Evolutionary conservation across 345 rosid genomes (phyloP), one percentile per base, ranked within the genome.

Genomic region (Ricinus communis): DNA sequence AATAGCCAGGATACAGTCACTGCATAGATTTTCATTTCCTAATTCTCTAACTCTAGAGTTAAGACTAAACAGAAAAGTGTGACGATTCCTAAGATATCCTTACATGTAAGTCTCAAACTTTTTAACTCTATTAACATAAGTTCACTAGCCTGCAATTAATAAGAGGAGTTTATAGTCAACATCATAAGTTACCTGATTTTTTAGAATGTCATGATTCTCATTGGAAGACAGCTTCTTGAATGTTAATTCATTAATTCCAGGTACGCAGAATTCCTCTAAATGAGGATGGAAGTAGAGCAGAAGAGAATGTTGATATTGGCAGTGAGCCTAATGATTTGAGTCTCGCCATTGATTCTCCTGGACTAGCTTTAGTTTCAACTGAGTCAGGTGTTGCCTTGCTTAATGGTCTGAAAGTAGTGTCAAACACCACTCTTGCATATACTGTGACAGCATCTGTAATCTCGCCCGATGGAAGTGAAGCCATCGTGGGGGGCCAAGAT

Each of bases 381-480:
- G 97, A 91, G 61, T 86, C 92, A 14, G 96, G 97, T 62, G 91
- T 85, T 76, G 95, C 80, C 69, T 71, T 94, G 82, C 88, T 94
- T 75, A 84, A 72, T 30, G 87, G 88, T 74, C 69, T 86, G 63
- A 84, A 85, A 78, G 85, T 90, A 58, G 83, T 88, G 49, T 90
- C 93, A 79, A 88, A 86, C 70, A 65, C 86, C 62, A 76, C 80
- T 76, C 91, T 94, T 68, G 95, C 91, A 46, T 94, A 88, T 81
- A 56, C 80, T 41, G 95, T 85, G 65, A 88, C 96, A 45, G 95
- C 98, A 69, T 87, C 88, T 68, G 89, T 86, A 1, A 71, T 94
- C 71, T 73, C 95, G 70, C 96, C 97, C 50, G 91, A 94, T 84
- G 97, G 97, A 79, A 81, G 71, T n/a, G 98, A 94, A 88, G 96